Evolutionary conservation across 2,329 filamentous ascomycete species (phyloP).

Genomic region (Nigrospora osmanthi): DNA sequence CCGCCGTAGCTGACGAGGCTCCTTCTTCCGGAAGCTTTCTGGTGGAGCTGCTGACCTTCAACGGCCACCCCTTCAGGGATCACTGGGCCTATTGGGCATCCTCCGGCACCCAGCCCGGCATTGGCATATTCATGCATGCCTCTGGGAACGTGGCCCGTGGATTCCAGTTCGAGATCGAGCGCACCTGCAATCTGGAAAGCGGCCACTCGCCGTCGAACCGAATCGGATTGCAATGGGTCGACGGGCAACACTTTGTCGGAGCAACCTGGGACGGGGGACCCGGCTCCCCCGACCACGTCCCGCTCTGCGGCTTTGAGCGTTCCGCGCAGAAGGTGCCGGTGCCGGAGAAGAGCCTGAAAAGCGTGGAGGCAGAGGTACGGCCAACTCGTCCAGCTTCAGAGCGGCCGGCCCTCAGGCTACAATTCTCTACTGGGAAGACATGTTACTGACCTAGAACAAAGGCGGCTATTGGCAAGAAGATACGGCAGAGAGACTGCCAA

Average conservation of each 20-base stretch:
- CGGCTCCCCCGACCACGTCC: conserved; percentile 9
- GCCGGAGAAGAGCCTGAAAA: conserved; percentile 2
- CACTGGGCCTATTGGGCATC: conserved; percentile 25
- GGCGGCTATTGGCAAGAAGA: conserved; percentile 8
- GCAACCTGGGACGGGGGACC: conserved; percentile 1
- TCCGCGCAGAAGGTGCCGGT: conserved; percentile 8
- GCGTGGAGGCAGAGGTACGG: too few relatives aligned
- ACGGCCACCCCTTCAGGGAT: conserved; percentile 24
- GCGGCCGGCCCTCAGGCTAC: too few relatives aligned
- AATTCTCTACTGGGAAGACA: too few relatives aligned
- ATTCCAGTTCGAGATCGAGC: conserved; percentile 21
- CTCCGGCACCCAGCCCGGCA: conserved; percentile 6
- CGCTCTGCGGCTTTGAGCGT: conserved; percentile 18
- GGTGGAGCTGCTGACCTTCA: conserved; percentile 21
- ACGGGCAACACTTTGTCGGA: conserved; percentile 12
- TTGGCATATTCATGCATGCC: conserved; percentile 21
- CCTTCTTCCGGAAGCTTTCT: conserved; percentile 11
- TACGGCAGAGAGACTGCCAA: conserved; percentile 24
- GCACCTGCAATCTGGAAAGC: conserved; percentile 12
- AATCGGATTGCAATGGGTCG: conserved; percentile 22
- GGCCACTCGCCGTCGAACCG: conserved; percentile 10
- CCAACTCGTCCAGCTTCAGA: too few relatives aligned
- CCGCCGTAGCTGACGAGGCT: conserved; percentile 4
- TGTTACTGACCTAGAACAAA: neutral
- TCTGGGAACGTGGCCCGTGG: conserved; percentile 21